Evolutionary conservation across 2,329 filamentous ascomycete species (phyloP).

Genomic region (Fusarium bulbicola): DNA sequence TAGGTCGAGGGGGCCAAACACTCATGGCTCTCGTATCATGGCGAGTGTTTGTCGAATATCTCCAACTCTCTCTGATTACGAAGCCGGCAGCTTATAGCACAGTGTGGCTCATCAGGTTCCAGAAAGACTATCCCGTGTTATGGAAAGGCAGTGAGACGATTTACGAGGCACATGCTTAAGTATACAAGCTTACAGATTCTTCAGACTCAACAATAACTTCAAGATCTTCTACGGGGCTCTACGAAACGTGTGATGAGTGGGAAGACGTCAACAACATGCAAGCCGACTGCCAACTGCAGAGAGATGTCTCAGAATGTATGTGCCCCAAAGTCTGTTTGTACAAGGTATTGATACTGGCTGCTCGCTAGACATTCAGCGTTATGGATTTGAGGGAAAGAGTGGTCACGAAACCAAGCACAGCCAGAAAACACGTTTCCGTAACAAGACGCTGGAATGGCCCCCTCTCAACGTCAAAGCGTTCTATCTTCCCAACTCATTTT

Average conservation of each 20-base stretch:
- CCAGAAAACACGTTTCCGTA: neutral
- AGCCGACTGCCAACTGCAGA: neutral
- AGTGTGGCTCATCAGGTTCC: neutral
- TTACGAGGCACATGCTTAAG: neutral
- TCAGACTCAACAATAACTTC: no score
- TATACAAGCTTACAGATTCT: no score
- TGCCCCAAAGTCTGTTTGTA: no score
- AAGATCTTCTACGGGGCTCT: no score
- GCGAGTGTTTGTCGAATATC: slow-evolving; percentile 6
- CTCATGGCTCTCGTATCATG: neutral
- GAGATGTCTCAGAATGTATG: neutral
- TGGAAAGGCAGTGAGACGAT: neutral
- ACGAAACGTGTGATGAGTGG: no score
- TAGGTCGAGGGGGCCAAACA: slow-evolving; percentile 7
- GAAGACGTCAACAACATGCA: no score
- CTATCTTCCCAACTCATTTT: neutral
- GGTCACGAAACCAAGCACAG: no score
- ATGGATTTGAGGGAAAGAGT: neutral
- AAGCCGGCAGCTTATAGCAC: neutral
- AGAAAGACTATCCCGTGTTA: neutral
- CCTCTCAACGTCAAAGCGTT: slow-evolving; percentile 6
- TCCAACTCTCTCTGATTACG: neutral
- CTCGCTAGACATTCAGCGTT: neutral
- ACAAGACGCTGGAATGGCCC: neutral
- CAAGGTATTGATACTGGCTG: neutral